Evolutionary conservation across 2,329 filamentous ascomycete genomes (phyloP), one percentile per base, ranked within the genome.

Genomic region (Anisogramma anomala): DNA sequence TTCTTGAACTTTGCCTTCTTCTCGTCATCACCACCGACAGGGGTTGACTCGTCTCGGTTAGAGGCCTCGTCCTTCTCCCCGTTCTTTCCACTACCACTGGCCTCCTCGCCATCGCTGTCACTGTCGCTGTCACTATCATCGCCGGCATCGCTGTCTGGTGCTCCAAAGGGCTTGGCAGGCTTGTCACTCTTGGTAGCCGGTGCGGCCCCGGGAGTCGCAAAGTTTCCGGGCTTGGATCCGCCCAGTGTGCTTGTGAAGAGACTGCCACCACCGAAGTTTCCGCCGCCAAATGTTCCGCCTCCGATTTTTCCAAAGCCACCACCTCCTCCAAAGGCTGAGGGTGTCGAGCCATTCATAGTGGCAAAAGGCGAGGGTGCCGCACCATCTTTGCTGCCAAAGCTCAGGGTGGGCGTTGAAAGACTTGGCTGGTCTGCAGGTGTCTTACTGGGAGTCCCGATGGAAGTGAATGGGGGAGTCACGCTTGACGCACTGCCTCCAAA

Each of bases 151-250:
- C 75, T 81, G 28, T 79, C 78, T 1, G 84, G 75, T 10, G 84
- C 82, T 23, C 86, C 86, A 56, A 94, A 91, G 0, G 84, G 73
- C 59, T 76, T 84, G 3, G 72, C 69, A 11, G 76, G 68, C 57
- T 83, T 84, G 45, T 69, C 68, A 43, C 66, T 74, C 53, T 67
- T 70, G 28, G 71, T 60, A 10, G 61, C 63, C 23, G 42, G 44
- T 13, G 34, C 36, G 26, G 63, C 62, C 37, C 71, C 74, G 17
- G 77, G 70, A 33, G 79, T 77, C 31, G 79, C 84, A 60, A 94
- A 94, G 50, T 72, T 82, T 2, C 72, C 71, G 8, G 87, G 60
- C 47, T 69, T 71, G 4, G 56, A 53, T 23, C 65, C 63, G 0
- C 58, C 52, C 5, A 71, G 51, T 3, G 53, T 48, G 32, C 58